phyloP scores from a whole-genome alignment of 768 basidiomycete species.

The Gyrodon lividus region DNA sequence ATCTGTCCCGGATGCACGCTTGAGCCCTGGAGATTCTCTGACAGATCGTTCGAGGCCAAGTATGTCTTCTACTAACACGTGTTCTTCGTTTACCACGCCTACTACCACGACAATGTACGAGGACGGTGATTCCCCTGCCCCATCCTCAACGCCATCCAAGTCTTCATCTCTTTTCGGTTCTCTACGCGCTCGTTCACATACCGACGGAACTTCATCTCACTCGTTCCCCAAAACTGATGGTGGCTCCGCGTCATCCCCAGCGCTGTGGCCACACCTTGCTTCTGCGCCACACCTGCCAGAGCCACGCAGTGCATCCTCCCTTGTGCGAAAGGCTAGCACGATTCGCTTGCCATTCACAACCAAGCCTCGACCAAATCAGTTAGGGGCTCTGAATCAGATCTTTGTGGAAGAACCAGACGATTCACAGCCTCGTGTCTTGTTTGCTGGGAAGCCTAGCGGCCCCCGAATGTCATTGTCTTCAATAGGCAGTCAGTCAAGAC shows the following conservation, averaged over 20 bases:
- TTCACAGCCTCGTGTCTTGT: conserved; percentile 31
- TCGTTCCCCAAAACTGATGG: conserved; percentile 31
- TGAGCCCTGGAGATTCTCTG: conserved; percentile 40
- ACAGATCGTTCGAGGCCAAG: conserved; percentile 53
- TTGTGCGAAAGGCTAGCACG: conserved; percentile 30
- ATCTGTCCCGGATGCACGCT: conserved; percentile 43
- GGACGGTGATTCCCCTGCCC: conserved; percentile 38
- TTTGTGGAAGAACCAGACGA: conserved; percentile 27
- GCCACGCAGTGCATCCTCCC: conserved; percentile 29
- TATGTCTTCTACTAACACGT: conserved; percentile 60
- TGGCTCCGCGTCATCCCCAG: conserved; percentile 30
- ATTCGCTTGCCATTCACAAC: conserved; percentile 33
- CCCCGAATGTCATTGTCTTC: conserved; percentile 33
- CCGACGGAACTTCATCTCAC: conserved; percentile 29
- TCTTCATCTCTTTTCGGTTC: conserved; percentile 34
- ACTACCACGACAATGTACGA: conserved; percentile 38
- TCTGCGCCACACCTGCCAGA: conserved; percentile 42
- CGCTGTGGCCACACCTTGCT: conserved; percentile 39
- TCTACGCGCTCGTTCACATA: conserved; percentile 29
- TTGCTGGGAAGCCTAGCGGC: conserved; percentile 19
- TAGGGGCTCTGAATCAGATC: conserved; percentile 17
- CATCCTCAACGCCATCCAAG: conserved; percentile 37
- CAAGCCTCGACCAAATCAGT: conserved; percentile 18
- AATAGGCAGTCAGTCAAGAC: conserved; percentile 38
- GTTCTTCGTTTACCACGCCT: conserved; percentile 42